phyloP scores from a whole-genome alignment of 1,284 basidiomycete species.

The Rhodotorula sp. region DNA sequence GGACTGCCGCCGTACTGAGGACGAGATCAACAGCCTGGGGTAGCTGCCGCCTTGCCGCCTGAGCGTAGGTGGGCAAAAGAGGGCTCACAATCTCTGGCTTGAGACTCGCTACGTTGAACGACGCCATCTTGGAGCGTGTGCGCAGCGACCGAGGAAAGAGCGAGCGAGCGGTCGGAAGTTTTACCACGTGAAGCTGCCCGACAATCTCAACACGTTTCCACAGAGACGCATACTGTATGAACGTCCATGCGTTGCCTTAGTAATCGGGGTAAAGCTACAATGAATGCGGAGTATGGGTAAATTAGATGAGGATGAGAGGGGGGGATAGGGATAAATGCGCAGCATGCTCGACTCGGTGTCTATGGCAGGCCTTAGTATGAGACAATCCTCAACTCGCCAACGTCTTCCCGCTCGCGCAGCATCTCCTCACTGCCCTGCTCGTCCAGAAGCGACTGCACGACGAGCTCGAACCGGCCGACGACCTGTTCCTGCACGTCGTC shows the following conservation, averaged over 20 bases:
- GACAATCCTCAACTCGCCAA: conserved; percentile 28
- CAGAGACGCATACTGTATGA: background rate
- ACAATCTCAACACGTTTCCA: too few relatives aligned
- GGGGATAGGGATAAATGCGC: background rate
- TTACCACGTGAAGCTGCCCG: too few relatives aligned
- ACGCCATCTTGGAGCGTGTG: background rate
- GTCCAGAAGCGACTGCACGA: conserved; percentile 5
- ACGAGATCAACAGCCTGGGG: too few relatives aligned
- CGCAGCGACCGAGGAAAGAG: background rate
- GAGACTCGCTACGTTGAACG: conserved; percentile 5
- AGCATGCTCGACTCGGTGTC: too few relatives aligned
- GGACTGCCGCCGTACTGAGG: background rate
- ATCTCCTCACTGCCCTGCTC: conserved; percentile 1
- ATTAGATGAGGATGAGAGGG: background rate
- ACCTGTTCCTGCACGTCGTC: conserved; percentile 19
- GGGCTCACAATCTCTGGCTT: conserved; percentile 10
- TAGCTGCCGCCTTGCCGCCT: background rate
- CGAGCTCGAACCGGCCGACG: conserved; percentile 27
- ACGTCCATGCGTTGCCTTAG: conserved; percentile 9
- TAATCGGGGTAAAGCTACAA: conserved; percentile 1
- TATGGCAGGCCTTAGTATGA: too few relatives aligned
- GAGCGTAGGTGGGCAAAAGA: too few relatives aligned
- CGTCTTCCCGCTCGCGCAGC: conserved; percentile 18
- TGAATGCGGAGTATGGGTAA: background rate
- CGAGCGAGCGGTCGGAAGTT: background rate